Percentiles rank a stretch among this genome's conserved stretches.
phyloP scores from a whole-genome alignment of 2,329 filamentous ascomycete genomes.

The Stagonosporopsis vannaccii region DNA sequence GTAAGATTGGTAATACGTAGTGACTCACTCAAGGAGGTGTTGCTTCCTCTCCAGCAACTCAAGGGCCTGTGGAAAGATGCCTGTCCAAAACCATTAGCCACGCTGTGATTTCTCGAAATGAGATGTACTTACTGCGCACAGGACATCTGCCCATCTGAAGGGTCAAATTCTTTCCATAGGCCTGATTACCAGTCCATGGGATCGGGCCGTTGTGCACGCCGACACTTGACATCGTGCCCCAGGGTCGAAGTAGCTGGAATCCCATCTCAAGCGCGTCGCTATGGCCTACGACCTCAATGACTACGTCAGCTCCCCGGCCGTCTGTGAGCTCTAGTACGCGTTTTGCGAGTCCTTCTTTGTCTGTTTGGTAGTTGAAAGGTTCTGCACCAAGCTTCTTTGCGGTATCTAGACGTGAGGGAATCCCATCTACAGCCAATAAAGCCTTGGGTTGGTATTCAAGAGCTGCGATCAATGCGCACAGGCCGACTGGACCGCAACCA shows the following conservation, averaged over 20 bases:
- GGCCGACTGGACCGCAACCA: conserved; percentile 77
- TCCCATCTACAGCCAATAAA: conserved; percentile 77
- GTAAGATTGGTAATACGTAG: no score
- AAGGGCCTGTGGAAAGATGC: no score
- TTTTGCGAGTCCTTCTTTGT: background rate
- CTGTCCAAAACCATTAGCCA: no score
- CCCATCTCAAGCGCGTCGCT: background rate
- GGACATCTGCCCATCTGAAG: no score
- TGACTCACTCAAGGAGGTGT: no score
- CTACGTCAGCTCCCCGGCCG: background rate
- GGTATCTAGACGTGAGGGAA: conserved; percentile 73
- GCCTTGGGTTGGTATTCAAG: conserved; percentile 74
- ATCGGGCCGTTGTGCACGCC: conserved; percentile 45
- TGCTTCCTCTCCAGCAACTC: no score
- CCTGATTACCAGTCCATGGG: no score
- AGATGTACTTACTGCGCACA: no score
- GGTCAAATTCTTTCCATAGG: no score
- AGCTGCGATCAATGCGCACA: conserved; percentile 81
- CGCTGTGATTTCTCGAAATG: no score
- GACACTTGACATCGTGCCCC: background rate
- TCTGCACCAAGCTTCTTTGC: conserved; percentile 77
- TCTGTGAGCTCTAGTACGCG: background rate
- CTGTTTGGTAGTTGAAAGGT: conserved; percentile 74
- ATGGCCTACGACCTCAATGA: background rate
- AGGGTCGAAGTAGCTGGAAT: conserved; percentile 27